Base-by-base conservation (phyloP, 139 green algal species). In the Chlorella ohadii region DNA sequence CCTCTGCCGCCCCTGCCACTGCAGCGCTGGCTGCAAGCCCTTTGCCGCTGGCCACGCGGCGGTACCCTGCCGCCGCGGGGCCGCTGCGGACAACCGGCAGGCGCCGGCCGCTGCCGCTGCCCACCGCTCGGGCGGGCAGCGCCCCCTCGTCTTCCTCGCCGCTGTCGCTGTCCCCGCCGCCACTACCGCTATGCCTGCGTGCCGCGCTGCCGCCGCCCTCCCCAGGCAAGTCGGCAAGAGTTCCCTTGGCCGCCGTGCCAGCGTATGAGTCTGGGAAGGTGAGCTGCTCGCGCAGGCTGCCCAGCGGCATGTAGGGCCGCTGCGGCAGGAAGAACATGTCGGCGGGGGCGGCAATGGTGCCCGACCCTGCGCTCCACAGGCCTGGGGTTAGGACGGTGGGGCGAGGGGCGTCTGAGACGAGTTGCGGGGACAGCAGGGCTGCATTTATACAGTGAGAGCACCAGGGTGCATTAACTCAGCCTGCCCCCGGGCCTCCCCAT, bases 271-370 rank as follows among this genome's bases (percentile, higher is more conserved):
- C 84, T 7, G 96, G 96, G 79, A 97, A 99, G 2, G 95, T 85
- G 20, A 99, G 89, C 88, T 98, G 96, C 33, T 94, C 76, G 2
- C 94, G 88, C 38, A 99, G 89, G 27, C 59, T 93, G 27, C 96
- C 96, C 1, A 98, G 86, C 0, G 95, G 59, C 94, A 98, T 98
- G 91, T 95, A 99, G 36, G 96, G 94, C 81, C 94, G 94, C 87
- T 99, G 96, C 1, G 96, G 96, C 71, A 99, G 86, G 85, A 99
- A 98, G 81, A 99, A 96, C 33, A 90, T 86, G 20, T 79, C 27
- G 1, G 72, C 38, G 15, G 90, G 90, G 17, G 68, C 72, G 47
- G 65, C n/a, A 19, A 94, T 90, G 51, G 47, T 74, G 13, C 91
- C 92, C 9, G n/a, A 80, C 0, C 90, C 91, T 3, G 22, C 59